Conservation (phyloP, 2,329 filamentous ascomycete genomes). For the Alternaria angustiovoidea region DNA sequence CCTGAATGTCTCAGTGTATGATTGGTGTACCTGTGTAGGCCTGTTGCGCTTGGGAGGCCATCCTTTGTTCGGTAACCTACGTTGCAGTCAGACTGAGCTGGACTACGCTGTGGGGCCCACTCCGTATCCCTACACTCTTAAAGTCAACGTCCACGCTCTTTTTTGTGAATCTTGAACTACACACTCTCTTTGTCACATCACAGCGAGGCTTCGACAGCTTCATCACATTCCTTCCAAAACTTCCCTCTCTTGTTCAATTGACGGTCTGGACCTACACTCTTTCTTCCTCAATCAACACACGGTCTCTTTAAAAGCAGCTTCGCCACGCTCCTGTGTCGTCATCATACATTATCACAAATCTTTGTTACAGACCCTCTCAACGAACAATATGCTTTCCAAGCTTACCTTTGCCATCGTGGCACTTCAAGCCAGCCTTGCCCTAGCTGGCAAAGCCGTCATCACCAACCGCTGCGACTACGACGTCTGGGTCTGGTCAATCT, state of each 20-base stretch:
- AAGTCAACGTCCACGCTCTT: slow-evolving; percentile 4
- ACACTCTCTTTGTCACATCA: slow-evolving; percentile 9
- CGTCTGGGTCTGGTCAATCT: slow-evolving; percentile 37
- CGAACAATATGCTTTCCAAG: slow-evolving; percentile 30
- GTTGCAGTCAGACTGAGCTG: neutral
- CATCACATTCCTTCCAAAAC: slow-evolving; percentile 12
- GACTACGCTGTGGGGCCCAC: neutral
- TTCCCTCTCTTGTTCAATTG: slow-evolving; percentile 6
- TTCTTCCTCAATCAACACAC: slow-evolving; percentile 4
- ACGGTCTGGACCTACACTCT: slow-evolving; percentile 10
- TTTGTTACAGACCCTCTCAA: slow-evolving; percentile 5
- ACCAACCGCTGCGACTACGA: slow-evolving; percentile 38
- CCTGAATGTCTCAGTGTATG: slow-evolving; percentile 14
- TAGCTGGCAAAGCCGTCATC: slow-evolving; percentile 35
- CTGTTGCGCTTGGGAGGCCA: neutral
- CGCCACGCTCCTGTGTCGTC: neutral
- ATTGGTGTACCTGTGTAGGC: neutral
- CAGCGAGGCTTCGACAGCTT: slow-evolving; percentile 15
- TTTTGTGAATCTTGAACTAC: neutral
- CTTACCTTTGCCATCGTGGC: slow-evolving; percentile 22
- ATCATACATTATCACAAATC: slow-evolving; percentile 1
- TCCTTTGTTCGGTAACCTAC: slow-evolving; percentile 2
- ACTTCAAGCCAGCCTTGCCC: slow-evolving; percentile 27
- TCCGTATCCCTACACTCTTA: neutral
- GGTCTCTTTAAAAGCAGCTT: neutral